Evolutionary conservation across 371 early-diverging fungal genomes (phyloP).

Genomic region (Rhizopus delemar): DNA sequence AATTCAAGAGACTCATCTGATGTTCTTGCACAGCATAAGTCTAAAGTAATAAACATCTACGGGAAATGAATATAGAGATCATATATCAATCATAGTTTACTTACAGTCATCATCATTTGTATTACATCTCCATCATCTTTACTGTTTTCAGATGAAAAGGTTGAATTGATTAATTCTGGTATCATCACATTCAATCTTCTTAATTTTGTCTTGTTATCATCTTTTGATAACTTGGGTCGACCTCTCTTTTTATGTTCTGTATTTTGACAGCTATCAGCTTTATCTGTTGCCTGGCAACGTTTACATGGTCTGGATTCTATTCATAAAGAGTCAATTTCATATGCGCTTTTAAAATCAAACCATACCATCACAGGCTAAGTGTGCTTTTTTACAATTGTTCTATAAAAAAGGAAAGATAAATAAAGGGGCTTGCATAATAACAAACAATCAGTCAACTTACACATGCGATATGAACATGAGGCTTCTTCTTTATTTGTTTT

Average conservation of each 20-base stretch:
- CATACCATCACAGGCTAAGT: constrained; percentile 32
- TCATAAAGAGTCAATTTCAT: neutral
- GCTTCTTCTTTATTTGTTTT: neutral
- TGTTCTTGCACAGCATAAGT: constrained; percentile 28
- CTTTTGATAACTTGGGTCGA: constrained; percentile 26
- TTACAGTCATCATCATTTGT: neutral
- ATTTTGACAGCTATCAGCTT: constrained; percentile 24
- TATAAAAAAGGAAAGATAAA: constrained; percentile 6
- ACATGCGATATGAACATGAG: constrained; percentile 11
- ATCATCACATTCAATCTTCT: constrained; percentile 4
- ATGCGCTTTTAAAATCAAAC: neutral
- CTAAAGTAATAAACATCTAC: constrained; percentile 25
- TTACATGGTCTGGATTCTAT: constrained; percentile 29
- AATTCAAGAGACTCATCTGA: constrained; percentile 26
- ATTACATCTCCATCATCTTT: neutral
- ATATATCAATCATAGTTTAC: neutral
- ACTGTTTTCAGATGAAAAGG: constrained; percentile 1
- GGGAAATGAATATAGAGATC: neutral
- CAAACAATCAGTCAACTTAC: neutral
- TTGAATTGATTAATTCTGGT: constrained; percentile 11
- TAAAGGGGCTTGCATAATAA: neutral
- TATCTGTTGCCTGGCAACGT: constrained; percentile 22
- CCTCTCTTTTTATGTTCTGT: constrained; percentile 31
- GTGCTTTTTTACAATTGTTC: constrained; percentile 31
- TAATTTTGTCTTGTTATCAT: constrained; percentile 10